Percentiles rank a stretch among this genome's conserved stretches.
phyloP scores from a whole-genome alignment of 768 basidiomycete species.

The Leccinum subgranulosum region DNA sequence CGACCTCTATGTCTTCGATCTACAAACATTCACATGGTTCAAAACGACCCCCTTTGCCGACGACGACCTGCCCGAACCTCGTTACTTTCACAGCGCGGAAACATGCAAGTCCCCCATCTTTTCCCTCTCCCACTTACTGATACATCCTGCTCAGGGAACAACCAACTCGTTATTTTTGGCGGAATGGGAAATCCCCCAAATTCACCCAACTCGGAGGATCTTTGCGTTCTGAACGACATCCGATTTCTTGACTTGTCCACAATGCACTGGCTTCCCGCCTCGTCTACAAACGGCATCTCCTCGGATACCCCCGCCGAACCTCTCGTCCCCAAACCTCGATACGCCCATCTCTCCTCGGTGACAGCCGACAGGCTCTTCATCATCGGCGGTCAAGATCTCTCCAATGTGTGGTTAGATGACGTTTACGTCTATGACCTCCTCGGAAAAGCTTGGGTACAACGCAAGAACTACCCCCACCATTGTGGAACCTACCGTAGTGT shows the following conservation, averaged over 20 bases:
- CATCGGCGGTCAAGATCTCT: constrained; percentile 93
- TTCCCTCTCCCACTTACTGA: constrained; percentile 2
- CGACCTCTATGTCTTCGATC: constrained; percentile 88
- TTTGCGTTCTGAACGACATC: constrained; percentile 91
- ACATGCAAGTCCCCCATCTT: constrained; percentile 47
- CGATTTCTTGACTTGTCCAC: constrained; percentile 80
- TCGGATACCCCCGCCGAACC: constrained; percentile 40
- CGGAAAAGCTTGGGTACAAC: constrained; percentile 71
- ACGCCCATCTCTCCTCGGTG: constrained; percentile 91
- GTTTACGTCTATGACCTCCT: constrained; percentile 85
- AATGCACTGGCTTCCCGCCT: constrained; percentile 64
- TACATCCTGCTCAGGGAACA: constrained; percentile 55
- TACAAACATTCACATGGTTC: constrained; percentile 80
- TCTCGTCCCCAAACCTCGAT: constrained; percentile 77
- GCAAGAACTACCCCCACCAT: constrained; percentile 83
- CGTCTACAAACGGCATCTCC: constrained; percentile 27
- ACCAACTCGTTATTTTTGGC: constrained; percentile 89
- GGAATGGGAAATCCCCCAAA: constrained; percentile 87
- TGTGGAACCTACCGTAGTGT: constrained; percentile 96
- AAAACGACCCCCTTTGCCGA: constrained; percentile 56
- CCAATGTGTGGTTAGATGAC: constrained; percentile 92
- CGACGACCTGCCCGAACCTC: constrained; percentile 71
- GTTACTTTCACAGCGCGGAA: constrained; percentile 96
- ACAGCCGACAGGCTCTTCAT: constrained; percentile 82
- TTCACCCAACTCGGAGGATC: constrained; percentile 68